Evolutionary conservation across 2,329 filamentous ascomycete genomes (phyloP).

Genomic region (Pseudogymnoascus sp.): DNA sequence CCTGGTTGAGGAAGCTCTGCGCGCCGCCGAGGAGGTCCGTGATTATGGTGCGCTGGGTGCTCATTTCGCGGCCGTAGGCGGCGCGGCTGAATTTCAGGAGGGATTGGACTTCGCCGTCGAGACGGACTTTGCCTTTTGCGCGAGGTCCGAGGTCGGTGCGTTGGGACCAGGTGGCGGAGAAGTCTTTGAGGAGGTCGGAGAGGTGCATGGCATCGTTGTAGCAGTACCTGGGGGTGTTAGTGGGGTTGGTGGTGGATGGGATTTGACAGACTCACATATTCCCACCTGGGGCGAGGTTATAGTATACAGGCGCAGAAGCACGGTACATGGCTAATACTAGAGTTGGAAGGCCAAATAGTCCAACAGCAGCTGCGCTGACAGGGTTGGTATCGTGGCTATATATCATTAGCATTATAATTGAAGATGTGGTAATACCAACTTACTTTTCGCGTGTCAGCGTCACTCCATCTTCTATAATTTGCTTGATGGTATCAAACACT

Average conservation of each 20-base stretch:
- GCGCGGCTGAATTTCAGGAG: conserved; percentile 54
- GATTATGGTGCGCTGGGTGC: conserved; percentile 52
- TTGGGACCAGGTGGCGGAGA: conserved; percentile 44
- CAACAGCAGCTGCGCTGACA: conserved; percentile 59
- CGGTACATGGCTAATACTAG: conserved; percentile 72
- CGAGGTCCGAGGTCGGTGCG: conserved; percentile 44
- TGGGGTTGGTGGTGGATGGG: not conserved
- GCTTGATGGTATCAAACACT: conserved; percentile 59
- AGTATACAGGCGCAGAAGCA: conserved; percentile 68
- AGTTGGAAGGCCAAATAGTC: conserved; percentile 64
- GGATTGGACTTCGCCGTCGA: conserved; percentile 53
- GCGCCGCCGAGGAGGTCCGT: conserved; percentile 53
- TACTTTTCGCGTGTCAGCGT: conserved; percentile 48
- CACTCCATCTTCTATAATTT: conserved; percentile 53
- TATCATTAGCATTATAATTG: conserved; percentile 12
- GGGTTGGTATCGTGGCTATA: conserved; percentile 41
- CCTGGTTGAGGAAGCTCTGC: conserved; percentile 53
- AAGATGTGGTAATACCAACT: conserved; percentile 17
- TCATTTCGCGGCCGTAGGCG: conserved; percentile 55
- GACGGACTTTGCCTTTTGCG: conserved; percentile 47
- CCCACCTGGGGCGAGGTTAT: conserved; percentile 52
- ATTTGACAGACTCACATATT: conserved; percentile 49
- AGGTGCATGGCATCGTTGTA: conserved; percentile 63
- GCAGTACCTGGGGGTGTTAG: conserved; percentile 43
- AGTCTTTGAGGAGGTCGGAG: conserved; percentile 47